Evolutionary conservation across 192 early-diverging fungal genomes (phyloP), one percentile per base, ranked within the genome.

Genomic region (Thamnidium elegans): DNA sequence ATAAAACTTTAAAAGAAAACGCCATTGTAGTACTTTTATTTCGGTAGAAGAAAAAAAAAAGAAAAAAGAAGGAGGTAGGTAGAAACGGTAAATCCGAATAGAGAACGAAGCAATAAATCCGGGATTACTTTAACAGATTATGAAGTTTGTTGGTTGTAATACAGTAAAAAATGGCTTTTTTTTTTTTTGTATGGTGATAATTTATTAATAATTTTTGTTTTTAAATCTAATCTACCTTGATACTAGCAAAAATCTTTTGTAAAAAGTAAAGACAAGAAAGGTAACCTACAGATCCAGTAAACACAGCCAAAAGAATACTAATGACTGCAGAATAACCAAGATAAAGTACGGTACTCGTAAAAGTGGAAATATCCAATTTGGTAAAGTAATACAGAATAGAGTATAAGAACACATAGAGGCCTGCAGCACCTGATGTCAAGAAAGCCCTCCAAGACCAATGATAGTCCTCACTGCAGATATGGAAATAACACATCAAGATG

Each of bases 361-460:
- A 82, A 4, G 87, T 86, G 42, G 84, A 83, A 82, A 97, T 89
- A 59, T 87, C 84, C 52, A 94, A 80, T 23, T 84, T 86, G n/a
- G 86, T 83, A 46, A 85, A 83, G 73, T 92, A 98, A 63, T 95
- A 98, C 74, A 94, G 78, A 43, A 94, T 76, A 1, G 91, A 88
- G 67, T 98, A 98, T 66, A 94, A 60, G 67, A 95, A 94, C 17
- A 97, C 88, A 64, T 98, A 97, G 23, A 91, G 64, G 1, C 89
- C 90, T n/a, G 92, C 84, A 3, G 94, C 90, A 0, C 93, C 96
- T 5, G 89, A 86, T 1, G 94, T 89, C 42, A 92, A 81, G 78
- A 97, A 94, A 8, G 92, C 84, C 31, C 87, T 81, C 96, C 96
- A 98, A 63, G 89, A 89, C 95, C 90, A 90, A 62, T 85, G 81